Base-by-base conservation (phyloP, 768 basidiomycete species). In the Leccinum barrowsii region DNA sequence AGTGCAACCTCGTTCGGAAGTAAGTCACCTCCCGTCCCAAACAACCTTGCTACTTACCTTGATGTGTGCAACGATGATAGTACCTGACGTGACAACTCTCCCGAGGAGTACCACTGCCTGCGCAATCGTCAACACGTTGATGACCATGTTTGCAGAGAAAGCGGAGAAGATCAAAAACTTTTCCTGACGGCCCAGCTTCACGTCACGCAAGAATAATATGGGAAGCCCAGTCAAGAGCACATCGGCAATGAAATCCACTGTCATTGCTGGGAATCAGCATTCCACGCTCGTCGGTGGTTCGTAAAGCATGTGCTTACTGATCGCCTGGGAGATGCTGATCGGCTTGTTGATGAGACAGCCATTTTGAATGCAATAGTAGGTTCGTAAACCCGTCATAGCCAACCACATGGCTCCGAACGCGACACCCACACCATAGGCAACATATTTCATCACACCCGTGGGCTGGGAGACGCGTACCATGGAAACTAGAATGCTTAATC, bases 41-140 rank as follows among this genome's bases (percentile, higher is more conserved):
- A 35, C 17, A 11, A 26, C 22, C 37, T 32, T 7, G 28, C 8
- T 42, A n/a, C 50, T 62, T 21, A 53, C 59, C 59, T 62, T 56
- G 50, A 40, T 19, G 19, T 40, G 42, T 13, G 22, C 12, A 11
- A 51, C 17, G 26, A 62, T 4, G n/a, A 51, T 46, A 4, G 44
- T 42, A 8, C 50, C 44, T 15, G 50, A 32, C 8, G 46, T 26
- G 7, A 54, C 17, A 26, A 24, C 2, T 5, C 0, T 4, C 15
- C 30, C 55, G 10, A 34, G 24, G 19, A 57, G 26, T 5, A 56
- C 26, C 15, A 56, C 34, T 3, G 52, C 34, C 1, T 55, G 52
- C 35, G 26, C 4, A 12, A 44, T 44, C 11, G 42, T 44, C 42
- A 44, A 5, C 10, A 48, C 47, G 15, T 55, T 56, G 53, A 22